Conservation (phyloP, 2,329 filamentous ascomycete genomes). For the Aspergillus japonicus region DNA sequence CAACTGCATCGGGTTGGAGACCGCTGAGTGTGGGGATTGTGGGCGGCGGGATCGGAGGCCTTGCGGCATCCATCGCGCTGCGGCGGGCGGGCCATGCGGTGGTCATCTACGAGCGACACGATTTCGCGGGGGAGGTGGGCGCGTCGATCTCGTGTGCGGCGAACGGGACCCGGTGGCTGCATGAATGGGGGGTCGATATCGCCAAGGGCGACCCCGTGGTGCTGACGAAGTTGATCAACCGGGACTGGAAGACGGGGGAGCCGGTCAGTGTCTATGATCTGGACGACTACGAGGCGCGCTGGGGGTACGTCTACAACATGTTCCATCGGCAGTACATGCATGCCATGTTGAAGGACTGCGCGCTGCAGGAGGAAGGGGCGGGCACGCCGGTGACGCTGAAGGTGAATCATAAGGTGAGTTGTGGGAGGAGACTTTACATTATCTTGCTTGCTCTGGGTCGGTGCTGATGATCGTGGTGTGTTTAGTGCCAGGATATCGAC, state of each 20-base stretch:
- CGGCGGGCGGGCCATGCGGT: conserved; percentile 55
- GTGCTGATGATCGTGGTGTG: background rate
- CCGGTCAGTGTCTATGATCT: conserved; percentile 63
- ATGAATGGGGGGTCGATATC: conserved; percentile 67
- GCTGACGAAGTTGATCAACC: conserved; percentile 65
- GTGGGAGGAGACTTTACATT: too few relatives aligned
- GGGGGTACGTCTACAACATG: conserved; percentile 68
- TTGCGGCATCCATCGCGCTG: conserved; percentile 52
- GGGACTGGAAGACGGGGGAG: conserved; percentile 69
- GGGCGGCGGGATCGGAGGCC: conserved; percentile 56
- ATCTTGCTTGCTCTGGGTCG: background rate
- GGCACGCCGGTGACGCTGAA: conserved; percentile 55
- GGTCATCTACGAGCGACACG: conserved; percentile 65
- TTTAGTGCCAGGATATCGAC: conserved; percentile 52
- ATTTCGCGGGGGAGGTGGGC: conserved; percentile 67
- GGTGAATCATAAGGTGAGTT: conserved; percentile 54
- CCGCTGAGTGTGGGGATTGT: conserved; percentile 49
- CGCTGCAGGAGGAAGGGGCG: conserved; percentile 52
- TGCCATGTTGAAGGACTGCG: conserved; percentile 62
- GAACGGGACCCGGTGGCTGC: conserved; percentile 68
- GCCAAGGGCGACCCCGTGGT: conserved; percentile 64
- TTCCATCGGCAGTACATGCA: conserved; percentile 71
- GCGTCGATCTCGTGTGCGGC: conserved; percentile 67
- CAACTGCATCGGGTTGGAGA: conserved; percentile 40
- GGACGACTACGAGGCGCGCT: conserved; percentile 63